Conservation (phyloP, 2,329 filamentous ascomycete genomes). For the Pseudophaeomoniella oleicola region DNA sequence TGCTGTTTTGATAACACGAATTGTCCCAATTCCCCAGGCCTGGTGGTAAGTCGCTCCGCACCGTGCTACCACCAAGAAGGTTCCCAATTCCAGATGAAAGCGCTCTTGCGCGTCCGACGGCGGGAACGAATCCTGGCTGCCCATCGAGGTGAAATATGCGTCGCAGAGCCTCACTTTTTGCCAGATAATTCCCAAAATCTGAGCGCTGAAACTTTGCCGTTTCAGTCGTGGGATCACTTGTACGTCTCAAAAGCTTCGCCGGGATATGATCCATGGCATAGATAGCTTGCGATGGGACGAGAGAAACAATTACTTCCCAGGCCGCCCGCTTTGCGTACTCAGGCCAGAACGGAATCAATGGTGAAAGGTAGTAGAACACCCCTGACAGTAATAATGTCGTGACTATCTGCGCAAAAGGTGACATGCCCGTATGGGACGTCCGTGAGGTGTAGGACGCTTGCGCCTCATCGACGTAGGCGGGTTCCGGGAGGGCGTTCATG, state of each 20-base stretch:
- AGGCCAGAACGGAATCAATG: not conserved
- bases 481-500: not conserved
- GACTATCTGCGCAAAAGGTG: not conserved
- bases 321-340: constrained; percentile 9
- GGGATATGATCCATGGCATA: constrained; percentile 35
- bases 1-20: constrained; percentile 95
- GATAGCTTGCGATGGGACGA: constrained; percentile 24
- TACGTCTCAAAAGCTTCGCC: constrained; percentile 24
- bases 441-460: not conserved
- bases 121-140: constrained; percentile 40
- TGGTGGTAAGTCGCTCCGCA: constrained; percentile 21
- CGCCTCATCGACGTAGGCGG: not conserved
- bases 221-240: constrained; percentile 15
- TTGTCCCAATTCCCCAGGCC: constrained; percentile 88
- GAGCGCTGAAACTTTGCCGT: constrained; percentile 5
- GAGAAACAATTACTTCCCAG: constrained; percentile 24
- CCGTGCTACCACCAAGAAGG: constrained; percentile 21
- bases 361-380: not conserved
- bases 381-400: not conserved
- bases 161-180: constrained; percentile 52
- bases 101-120: constrained; percentile 40
- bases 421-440: not conserved
- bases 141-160: constrained; percentile 48
- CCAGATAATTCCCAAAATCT: constrained; percentile 23
- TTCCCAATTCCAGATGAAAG: constrained; percentile 38